Percentiles rank a stretch among this genome's conserved stretches.
Evolutionary conservation across 2,329 filamentous ascomycete species (phyloP).

Genomic region (Anthostomella pinea): DNA sequence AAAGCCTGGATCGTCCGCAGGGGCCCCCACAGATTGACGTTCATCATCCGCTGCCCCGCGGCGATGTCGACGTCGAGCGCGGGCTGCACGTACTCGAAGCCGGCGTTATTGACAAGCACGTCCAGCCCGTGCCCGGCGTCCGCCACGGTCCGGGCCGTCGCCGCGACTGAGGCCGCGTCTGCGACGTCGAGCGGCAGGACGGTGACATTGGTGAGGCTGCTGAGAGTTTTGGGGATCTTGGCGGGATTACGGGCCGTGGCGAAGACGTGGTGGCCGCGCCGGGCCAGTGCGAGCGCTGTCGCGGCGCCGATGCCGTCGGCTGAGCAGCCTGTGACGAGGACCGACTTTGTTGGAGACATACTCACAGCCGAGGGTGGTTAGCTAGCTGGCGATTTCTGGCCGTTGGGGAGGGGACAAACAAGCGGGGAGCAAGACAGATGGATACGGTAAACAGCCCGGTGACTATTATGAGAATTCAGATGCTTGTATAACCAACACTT

Average conservation of each 20-base stretch:
- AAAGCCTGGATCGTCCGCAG: conserved; percentile 3
- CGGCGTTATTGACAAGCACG: conserved; percentile 2
- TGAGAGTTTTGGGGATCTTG: conserved; percentile 24
- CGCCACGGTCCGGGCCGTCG: conserved; percentile 12
- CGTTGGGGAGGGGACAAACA: too few relatives aligned
- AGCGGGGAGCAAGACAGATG: too few relatives aligned
- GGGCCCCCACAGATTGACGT: conserved; percentile 4
- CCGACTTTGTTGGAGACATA: too few relatives aligned
- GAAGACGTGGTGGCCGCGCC: conserved; percentile 31
- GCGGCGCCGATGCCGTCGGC: conserved; percentile 28
- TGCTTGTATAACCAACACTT: too few relatives aligned
- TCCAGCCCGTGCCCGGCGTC: neutral
- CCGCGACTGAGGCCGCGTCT: conserved; percentile 24
- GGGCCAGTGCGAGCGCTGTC: conserved; percentile 19
- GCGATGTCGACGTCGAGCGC: conserved; percentile 4
- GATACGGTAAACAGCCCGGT: too few relatives aligned
- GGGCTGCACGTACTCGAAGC: conserved; percentile 1
- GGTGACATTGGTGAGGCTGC: conserved; percentile 21
- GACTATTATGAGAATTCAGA: too few relatives aligned
- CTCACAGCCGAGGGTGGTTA: too few relatives aligned
- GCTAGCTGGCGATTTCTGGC: too few relatives aligned
- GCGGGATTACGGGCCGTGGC: conserved; percentile 30
- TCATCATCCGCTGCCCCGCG: conserved; percentile 1
- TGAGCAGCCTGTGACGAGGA: conserved; percentile 28
- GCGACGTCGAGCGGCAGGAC: conserved; percentile 34